Evolutionary conservation across 345 rosid genomes (phyloP).

Genomic region (Xanthoceras sorbifolium): DNA sequence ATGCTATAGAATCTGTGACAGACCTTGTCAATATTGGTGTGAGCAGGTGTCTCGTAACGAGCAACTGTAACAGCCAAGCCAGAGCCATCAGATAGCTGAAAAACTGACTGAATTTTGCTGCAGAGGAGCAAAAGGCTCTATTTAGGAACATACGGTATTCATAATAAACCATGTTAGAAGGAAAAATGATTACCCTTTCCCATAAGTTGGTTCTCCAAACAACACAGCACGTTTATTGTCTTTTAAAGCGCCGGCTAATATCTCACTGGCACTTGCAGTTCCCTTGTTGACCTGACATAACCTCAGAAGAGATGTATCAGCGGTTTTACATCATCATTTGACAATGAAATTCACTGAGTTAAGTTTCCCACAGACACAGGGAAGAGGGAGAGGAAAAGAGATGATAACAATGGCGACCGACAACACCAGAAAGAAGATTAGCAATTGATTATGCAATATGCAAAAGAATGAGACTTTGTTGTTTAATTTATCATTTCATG

Average conservation of each 20-base stretch:
- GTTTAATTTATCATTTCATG: too few relatives aligned
- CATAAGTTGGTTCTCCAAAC: conserved; percentile 87
- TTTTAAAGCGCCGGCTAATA: conserved; percentile 90
- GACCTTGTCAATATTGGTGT: conserved; percentile 87
- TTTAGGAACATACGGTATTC: conserved; percentile 9
- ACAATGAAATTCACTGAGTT: not conserved
- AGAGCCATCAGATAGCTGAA: conserved; percentile 92
- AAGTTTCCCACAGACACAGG: not conserved
- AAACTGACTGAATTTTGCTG: conserved; percentile 97
- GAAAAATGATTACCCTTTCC: conserved; percentile 75
- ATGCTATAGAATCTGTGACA: not conserved
- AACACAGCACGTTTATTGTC: conserved; percentile 88
- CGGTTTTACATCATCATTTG: not conserved
- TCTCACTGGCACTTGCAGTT: conserved; percentile 97
- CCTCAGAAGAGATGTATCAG: conserved; percentile 15
- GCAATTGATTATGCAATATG: not conserved
- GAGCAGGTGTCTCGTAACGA: conserved; percentile 94
- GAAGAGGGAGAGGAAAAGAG: not conserved
- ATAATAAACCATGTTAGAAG: not conserved
- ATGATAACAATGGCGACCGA: not conserved
- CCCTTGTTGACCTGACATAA: conserved; percentile 88
- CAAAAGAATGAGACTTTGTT: not conserved
- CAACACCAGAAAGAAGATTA: not conserved
- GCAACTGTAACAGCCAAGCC: conserved; percentile 95
- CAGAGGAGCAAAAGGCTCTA: conserved; percentile 19